phyloP scores from a whole-genome alignment of 2,329 filamentous ascomycete genomes.

The Grosmannia huntii region DNA sequence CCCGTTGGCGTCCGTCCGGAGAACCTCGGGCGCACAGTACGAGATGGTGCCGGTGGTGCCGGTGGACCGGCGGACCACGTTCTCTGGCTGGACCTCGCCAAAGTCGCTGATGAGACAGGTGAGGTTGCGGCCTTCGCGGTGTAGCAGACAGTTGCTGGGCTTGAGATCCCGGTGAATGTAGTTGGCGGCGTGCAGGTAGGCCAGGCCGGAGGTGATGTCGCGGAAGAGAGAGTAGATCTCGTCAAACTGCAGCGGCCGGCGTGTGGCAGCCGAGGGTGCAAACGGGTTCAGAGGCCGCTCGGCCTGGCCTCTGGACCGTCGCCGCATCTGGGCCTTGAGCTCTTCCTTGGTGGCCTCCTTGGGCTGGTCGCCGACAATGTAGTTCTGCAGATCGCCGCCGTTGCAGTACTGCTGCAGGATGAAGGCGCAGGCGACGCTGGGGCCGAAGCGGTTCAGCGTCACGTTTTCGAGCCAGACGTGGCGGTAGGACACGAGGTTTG shows the following conservation, averaged over 20 bases:
- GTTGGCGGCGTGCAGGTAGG: conserved; percentile 78
- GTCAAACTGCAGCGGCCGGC: conserved; percentile 53
- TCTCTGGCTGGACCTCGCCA: conserved; percentile 84
- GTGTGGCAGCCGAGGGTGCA: conserved; percentile 14
- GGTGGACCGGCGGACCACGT: conserved; percentile 71
- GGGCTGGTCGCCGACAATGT: conserved; percentile 59
- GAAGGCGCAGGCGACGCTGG: conserved; percentile 86
- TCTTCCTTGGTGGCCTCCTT: conserved; percentile 64
- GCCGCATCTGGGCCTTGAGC: conserved; percentile 74
- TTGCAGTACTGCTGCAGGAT: conserved; percentile 98
- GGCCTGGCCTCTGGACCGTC: conserved; percentile 64
- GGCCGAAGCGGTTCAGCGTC: conserved; percentile 72
- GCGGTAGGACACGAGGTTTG: conserved; percentile 90
- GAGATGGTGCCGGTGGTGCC: conserved; percentile 94
- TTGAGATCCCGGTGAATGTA: conserved; percentile 97
- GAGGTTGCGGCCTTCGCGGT: conserved; percentile 57
- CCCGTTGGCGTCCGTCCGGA: conserved; percentile 56
- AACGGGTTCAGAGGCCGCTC: conserved; percentile 36
- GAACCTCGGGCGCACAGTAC: conserved; percentile 91
- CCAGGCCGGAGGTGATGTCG: conserved; percentile 84
- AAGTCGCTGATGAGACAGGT: conserved; percentile 92
- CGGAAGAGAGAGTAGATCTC: conserved; percentile 96
- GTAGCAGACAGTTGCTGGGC: conserved; percentile 86
- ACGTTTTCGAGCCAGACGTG: conserved; percentile 95
- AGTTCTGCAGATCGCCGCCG: conserved; percentile 75